Evolutionary conservation across 2,329 filamentous ascomycete genomes (phyloP), one percentile per base, ranked within the genome.

Genomic region (Helicocarpus griseus): DNA sequence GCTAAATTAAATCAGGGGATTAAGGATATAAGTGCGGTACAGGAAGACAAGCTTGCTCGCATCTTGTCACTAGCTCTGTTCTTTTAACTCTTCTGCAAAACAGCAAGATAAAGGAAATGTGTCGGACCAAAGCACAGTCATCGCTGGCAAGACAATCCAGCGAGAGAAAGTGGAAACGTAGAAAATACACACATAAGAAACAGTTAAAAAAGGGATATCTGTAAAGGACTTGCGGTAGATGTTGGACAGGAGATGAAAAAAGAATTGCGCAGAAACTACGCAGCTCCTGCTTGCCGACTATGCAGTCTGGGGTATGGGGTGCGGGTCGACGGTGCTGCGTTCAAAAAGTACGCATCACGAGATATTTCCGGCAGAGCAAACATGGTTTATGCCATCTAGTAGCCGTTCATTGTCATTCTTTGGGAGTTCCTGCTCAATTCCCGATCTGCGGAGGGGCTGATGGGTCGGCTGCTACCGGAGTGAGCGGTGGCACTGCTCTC

Each of bases 361-460:
- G 17, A 21, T 40, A 31, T 8, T n/a, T 39, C 33, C n/a, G 33
- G 19, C 36, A 13, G 39, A n/a, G 35, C 6, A 4, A 41, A 11
- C 9, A 13, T 41, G 17, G 17, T 11, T 9, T 9, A 48, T 14
- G 44, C 35, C 22, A 59, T 56, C 68, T 90, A 96, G 79, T 97
- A 96, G 72, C 93, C 93, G 75, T 97, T 98, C 89, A 97, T 95
- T 61, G 89, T 94, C 83, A 93, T 88, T 70, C 93, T 83, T 78
- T 97, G 90, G 62, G 90, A 96, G 80, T 86, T 89, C 71, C 91
- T 84, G 86, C 91, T 97, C 65, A 98, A 76, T 75, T 98, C 93
- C 60, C 93, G 84, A 61, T 98, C 93, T 52, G 93, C 91, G 55
- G 89, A 81, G 55, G 93, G 93, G 69, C 88, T 95, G 77, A 98